Evolutionary conservation across 2,329 filamentous ascomycete species (phyloP), one percentile per base, ranked within the genome.

Genomic region (Monosporascus sp.): DNA sequence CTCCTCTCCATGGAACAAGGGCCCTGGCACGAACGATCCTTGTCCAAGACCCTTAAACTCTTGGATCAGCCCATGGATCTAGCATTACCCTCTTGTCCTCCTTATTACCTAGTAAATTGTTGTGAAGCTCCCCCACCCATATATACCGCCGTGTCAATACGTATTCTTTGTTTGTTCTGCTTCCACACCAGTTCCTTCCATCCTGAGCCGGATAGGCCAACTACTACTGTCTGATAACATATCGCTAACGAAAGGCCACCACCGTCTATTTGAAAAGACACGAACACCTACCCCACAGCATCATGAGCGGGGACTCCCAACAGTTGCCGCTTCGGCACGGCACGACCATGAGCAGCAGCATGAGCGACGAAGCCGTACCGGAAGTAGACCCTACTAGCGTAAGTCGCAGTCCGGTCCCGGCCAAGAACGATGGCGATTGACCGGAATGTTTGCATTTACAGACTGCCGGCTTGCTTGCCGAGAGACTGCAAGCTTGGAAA

Each of bases 401-500:
- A 72, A 63, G 80, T 72, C 49, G 41, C 48, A 38, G 24, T 47
- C 20, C 46, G 9, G 18, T n/a, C 35, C 24, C 47, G n/a, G 20
- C 47, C 25, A 37, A 49, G 44, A 38, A 52, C 54, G 31, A 43
- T 49, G 39, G 48, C 50, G 31, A 46, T 56, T 57, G 47, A 58
- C 44, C 39, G n/a, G 5, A 17, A 15, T 38, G 7, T 48, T 25
- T 46, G 15, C 43, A 20, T 24, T 24, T 50, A 20, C 59, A 90
- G 86, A 89, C 88, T 22, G 84, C 87, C n/a, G 85, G 82, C 41
- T 80, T 97, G 48, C 86, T 99, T 58, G 80, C 87, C 52, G 90
- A 97, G 76, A 85, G 94, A 59, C 79, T 99, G 56, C 88, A 89
- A 65, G 94, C 94, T 47, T 99, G 91, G 91, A 97, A 97, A 71